These are phyloP conservation scores for Ogataea methylovora DNA, from an alignment of 805 yeast species.

Conservation along the genomic window DNA sequence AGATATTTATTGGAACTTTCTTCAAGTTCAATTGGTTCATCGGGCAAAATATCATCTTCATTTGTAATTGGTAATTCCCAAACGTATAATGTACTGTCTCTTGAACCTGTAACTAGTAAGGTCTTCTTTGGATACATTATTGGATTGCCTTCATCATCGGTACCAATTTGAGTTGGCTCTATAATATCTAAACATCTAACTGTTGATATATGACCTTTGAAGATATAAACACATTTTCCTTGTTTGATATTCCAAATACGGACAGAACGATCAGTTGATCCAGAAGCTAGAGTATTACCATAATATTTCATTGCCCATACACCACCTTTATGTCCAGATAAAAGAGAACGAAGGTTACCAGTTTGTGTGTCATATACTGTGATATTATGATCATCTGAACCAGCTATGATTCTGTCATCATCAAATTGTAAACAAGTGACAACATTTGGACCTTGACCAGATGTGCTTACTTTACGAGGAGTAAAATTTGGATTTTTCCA, in stretches of 20 bases:
- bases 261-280: constrained; percentile 91
- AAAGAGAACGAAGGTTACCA: constrained; percentile 54
- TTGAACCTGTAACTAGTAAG: constrained; percentile 72
- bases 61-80: constrained; percentile 64
- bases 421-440: constrained; percentile 94
- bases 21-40: constrained; percentile 27
- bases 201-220: constrained; percentile 87
- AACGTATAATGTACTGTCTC: constrained; percentile 73
- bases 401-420: constrained; percentile 83
- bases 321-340: constrained; percentile 93
- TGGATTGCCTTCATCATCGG: constrained; percentile 49
- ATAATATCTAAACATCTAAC: constrained; percentile 86
- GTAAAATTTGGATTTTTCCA: constrained; percentile 74
- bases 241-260: constrained; percentile 87
- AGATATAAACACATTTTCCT: constrained; percentile 84
- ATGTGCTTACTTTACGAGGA: constrained; percentile 61
- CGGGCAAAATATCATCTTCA: constrained; percentile 19
- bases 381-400: constrained; percentile 81
- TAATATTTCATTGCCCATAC: constrained; percentile 95
- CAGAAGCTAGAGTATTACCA: constrained; percentile 80
- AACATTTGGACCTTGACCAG: constrained; percentile 71
- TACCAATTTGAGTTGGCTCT: constrained; percentile 58
- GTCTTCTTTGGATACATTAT: constrained; percentile 56
- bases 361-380: constrained; percentile 72
- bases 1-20: constrained; percentile 54